These are phyloP conservation scores for Malassezia caprae DNA, from an alignment of 1,284 basidiomycete species.

Conservation along the genomic window DNA sequence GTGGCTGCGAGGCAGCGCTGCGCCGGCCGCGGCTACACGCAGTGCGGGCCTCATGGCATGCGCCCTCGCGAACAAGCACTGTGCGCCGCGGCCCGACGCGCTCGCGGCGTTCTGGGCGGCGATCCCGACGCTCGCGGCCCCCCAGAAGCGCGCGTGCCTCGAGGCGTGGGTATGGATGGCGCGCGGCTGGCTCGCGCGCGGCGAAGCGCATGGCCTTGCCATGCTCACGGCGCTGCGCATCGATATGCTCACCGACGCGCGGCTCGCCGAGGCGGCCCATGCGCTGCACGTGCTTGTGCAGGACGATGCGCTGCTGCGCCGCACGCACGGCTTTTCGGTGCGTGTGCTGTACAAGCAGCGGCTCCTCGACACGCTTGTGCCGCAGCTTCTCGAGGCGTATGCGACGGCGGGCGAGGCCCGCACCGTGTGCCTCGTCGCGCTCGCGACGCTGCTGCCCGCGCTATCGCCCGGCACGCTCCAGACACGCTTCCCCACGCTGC, in stretches of 20 bases:
- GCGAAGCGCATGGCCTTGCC: conserved; percentile 20
- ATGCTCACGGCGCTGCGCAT: conserved; percentile 29
- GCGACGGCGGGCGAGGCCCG: conserved; percentile 45
- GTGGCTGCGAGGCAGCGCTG: conserved; percentile 1
- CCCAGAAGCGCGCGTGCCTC: conserved; percentile 13
- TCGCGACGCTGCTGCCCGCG: conserved; percentile 69
- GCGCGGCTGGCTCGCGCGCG: conserved; percentile 26
- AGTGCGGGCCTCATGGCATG: conserved; percentile 12
- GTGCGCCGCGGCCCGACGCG: conserved; percentile 17
- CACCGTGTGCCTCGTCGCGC: conserved; percentile 68
- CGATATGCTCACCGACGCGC: conserved; percentile 23
- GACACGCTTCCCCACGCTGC: conserved; percentile 55
- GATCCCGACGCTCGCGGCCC: conserved; percentile 1
- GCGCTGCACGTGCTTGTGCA: conserved; percentile 20
- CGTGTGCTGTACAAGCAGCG: conserved; percentile 61
- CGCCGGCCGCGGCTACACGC: background rate
- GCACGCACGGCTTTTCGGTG: conserved; percentile 26
- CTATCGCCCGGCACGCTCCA: conserved; percentile 58
- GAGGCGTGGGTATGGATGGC: conserved; percentile 35
- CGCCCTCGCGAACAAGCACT: conserved; percentile 30
- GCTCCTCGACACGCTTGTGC: conserved; percentile 65
- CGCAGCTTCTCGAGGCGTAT: conserved; percentile 57
- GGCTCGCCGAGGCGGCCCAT: conserved; percentile 3
- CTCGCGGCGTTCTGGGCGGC: conserved; percentile 29
- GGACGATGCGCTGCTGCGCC: conserved; percentile 16